Percentiles rank a stretch among this genome's conserved stretches.
Evolutionary conservation across 495 filamentous ascomycete genomes (phyloP).

Genomic region (Aspergillus sparsus): DNA sequence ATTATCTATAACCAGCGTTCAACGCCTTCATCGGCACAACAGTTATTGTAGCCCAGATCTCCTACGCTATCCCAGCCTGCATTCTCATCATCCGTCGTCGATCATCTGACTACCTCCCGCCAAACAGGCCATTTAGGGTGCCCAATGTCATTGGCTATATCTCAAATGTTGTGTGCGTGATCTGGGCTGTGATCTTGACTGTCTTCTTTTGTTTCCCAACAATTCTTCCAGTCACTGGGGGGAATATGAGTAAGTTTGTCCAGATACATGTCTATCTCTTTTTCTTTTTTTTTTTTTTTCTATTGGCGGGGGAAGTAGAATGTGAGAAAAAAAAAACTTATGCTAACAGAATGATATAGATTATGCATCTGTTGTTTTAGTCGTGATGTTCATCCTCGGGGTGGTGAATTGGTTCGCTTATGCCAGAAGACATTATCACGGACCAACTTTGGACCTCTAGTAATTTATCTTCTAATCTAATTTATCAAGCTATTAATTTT

Average conservation of each 20-base stretch:
- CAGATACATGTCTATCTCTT: slow-evolving; percentile 26
- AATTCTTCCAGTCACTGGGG: slow-evolving; percentile 24
- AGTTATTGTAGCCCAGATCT: slow-evolving; percentile 31
- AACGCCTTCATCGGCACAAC: slow-evolving; percentile 33
- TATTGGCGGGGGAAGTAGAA: slow-evolving; percentile 20
- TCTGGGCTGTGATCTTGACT: slow-evolving; percentile 26
- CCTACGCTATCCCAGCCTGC: slow-evolving; percentile 30
- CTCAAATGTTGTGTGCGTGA: slow-evolving; percentile 19
- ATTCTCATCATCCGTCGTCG: slow-evolving; percentile 26
- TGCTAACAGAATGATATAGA: slow-evolving; percentile 16
- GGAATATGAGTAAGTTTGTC: slow-evolving; percentile 32
- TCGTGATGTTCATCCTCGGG: slow-evolving; percentile 29
- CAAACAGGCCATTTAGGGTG: slow-evolving; percentile 22
- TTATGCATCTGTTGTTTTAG: slow-evolving; percentile 36
- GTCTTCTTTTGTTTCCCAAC: slow-evolving; percentile 33
- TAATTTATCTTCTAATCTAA: background rate
- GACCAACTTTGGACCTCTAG: slow-evolving; percentile 30
- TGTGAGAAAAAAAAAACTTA: background rate
- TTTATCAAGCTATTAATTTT: no score
- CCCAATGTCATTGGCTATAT: slow-evolving; percentile 23
- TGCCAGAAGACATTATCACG: slow-evolving; percentile 33
- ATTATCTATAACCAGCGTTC: slow-evolving; percentile 26
- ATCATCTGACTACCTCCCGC: slow-evolving; percentile 20
- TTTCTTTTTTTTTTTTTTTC: slow-evolving; percentile 17
- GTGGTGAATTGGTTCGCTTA: slow-evolving; percentile 33